Evolutionary conservation across 495 filamentous ascomycete species (phyloP), one percentile per base, ranked within the genome.

Genomic region (Penicillium coprophilum): DNA sequence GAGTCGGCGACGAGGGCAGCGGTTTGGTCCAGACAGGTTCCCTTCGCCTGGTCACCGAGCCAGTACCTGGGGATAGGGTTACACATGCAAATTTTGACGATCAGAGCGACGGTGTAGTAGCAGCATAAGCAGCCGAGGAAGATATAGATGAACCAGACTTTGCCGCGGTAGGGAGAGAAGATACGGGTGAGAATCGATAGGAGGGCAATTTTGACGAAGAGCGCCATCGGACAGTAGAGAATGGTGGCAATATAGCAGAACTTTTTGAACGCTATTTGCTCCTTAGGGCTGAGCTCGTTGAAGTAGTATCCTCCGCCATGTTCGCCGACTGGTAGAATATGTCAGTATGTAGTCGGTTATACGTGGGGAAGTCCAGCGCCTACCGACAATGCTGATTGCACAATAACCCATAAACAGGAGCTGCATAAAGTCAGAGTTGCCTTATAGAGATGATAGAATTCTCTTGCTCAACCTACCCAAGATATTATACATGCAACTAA

Each of bases 181-280:
- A 80, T 71, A 38, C 78, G 76, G 21, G 70, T 71, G 6, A 81
- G 61, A 53, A 81, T 77, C 0, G 75, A 65, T 1, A 81, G 68
- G n/a, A 81, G 70, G 44, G 77, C 71, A 50, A 79, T 56, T 58
- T 81, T 81, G 53, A 70, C 66, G 53, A 75, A 66, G 19, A 78
- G 69, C 13, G 73, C 75, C 68, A 74, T 78, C 7, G 78, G 78
- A 23, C 74, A 79, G 62, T 81, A 81, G 44, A 79, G 60, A 23
- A 79, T 63, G 7, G 72, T 77, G 20, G 70, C 70, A 56, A 74
- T 63, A 41, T 76, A 76, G 62, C 66, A 72, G 53, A 69, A 74
- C 63, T 75, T 77, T 46, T 62, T 65, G 55, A 71, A 77, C 36
- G 53, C 41, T 11, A 69, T 58, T 46, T 63, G 28, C 21, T 66